Base-by-base conservation (phyloP, 139 green algal genomes). In the Trebouxia sp. region DNA sequence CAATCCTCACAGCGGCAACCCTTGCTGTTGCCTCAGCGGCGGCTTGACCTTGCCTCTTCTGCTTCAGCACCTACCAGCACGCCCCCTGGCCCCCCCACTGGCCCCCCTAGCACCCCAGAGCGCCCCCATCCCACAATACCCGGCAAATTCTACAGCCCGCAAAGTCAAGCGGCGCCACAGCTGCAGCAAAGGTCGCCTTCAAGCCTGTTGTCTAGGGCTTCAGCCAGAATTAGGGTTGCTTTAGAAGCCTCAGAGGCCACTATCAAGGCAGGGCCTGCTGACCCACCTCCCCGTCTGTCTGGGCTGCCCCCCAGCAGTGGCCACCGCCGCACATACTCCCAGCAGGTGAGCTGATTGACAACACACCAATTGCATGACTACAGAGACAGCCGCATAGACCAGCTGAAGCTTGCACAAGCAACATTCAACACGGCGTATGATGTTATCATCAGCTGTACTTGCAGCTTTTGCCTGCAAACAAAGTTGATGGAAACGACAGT, bases 291-390 rank as follows among this genome's bases (percentile, higher is more conserved):
- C 35, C 62, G 62, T 14, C 62, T 45, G 32, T 35, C 62, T 72
- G 62, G 62, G 10, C 35, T 72, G 62, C 62, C 62, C 7, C 62
- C 62, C 20, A 72, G 62, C 62, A 72, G 62, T 72, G 62, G 62
- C 62, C 62, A 72, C 62, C 62, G 62, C 12, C 62, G 62, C 26
- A 72, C 62, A 12, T 28, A 9, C 62, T 72, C 62, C 35, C 62
- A 72, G 17, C 62, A 72, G 62, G 62, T 72, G n/a, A n/a, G n/a
- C n/a, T n/a, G n/a, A n/a, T n/a, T n/a, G n/a, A n/a, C n/a, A n/a
- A n/a, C n/a, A n/a, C n/a, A 30, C 55, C 24, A 65, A 37, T 6
- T 32, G 22, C 24, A 38, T 65, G 6, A 1, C 7, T 9, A 2
- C 7, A 9, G 47, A 1, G 20, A 14, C 47, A 53, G 47, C 47